These are phyloP conservation scores for Saccharum spontaneum DNA, from an alignment of 176 grass and related monocot species.

Conservation along the genomic window DNA sequence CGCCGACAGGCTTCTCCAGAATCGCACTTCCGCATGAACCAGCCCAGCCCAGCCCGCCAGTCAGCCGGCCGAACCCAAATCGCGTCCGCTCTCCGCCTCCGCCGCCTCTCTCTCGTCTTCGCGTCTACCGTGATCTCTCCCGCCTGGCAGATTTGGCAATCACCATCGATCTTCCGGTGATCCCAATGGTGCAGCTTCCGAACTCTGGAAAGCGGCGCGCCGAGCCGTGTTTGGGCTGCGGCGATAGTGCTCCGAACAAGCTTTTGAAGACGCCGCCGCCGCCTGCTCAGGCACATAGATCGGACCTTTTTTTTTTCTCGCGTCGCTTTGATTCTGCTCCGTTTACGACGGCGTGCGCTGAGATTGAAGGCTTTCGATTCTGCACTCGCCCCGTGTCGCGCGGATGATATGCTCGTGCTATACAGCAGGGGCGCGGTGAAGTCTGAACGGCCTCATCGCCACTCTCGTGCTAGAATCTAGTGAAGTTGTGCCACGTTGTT, in stretches of 20 bases:
- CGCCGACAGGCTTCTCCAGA: background rate
- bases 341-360: background rate
- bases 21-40: background rate
- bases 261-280: background rate
- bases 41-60: background rate
- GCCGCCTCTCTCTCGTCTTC: background rate
- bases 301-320: too few species aligned
- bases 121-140: slow-evolving; percentile 8
- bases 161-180: background rate
- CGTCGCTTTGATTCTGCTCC: background rate
- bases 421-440: too few species aligned
- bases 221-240: background rate
- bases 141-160: background rate
- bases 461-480: background rate
- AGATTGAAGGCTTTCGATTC: too few species aligned
- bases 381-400: too few species aligned
- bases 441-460: too few species aligned
- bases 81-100: background rate
- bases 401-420: too few species aligned
- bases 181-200: slow-evolving; percentile 26
- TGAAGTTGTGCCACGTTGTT: background rate
- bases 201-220: background rate
- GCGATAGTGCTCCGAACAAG: background rate
- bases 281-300: background rate
- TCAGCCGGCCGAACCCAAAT: slow-evolving; percentile 10